A percentile compares a stretch with the other conserved stretches of the same genome.
These are phyloP conservation scores for Blastobotrys americana DNA, from an alignment of 805 yeast genomes.

Conservation along the genomic window DNA sequence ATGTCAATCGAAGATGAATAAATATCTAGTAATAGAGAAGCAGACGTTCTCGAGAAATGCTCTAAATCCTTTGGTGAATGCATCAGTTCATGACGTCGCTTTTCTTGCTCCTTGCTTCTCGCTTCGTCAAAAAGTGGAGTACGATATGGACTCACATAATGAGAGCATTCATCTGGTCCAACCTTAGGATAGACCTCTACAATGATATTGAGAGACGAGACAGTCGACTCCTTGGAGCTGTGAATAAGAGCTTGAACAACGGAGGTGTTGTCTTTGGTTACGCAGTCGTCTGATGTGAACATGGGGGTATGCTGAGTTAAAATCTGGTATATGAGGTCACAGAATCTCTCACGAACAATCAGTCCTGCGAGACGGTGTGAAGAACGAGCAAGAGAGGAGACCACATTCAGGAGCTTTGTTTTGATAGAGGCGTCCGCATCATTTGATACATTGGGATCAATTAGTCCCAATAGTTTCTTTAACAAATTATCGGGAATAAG, in stretches of 20 bases:
- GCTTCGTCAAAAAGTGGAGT: constrained; percentile 21
- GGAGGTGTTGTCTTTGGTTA: constrained; percentile 32
- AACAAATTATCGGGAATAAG: constrained; percentile 26
- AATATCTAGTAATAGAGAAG: constrained; percentile 47
- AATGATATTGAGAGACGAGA: constrained; percentile 48
- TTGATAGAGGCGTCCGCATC: constrained; percentile 9
- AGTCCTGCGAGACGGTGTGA: constrained; percentile 39
- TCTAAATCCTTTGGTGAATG: constrained; percentile 16
- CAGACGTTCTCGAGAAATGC: constrained; percentile 18
- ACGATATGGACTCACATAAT: constrained; percentile 16
- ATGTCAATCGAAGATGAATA: constrained; percentile 69
- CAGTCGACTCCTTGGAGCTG: constrained; percentile 59
- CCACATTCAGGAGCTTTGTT: constrained; percentile 9
- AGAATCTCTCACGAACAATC: constrained; percentile 44
- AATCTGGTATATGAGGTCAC: constrained; percentile 42
- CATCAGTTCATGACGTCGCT: constrained; percentile 8
- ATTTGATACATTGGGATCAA: constrained; percentile 16
- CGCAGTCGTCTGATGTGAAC: constrained; percentile 18
- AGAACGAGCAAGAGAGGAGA: constrained; percentile 38
- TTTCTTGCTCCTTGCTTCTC: constrained; percentile 17
- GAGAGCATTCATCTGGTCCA: constrained; percentile 4
- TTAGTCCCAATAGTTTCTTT: constrained; percentile 14
- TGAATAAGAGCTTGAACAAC: constrained; percentile 68
- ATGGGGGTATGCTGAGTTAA: constrained; percentile 42
- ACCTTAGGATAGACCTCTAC: constrained; percentile 49